These are phyloP conservation scores for Chlamydomonas schloesseri DNA, from an alignment of 139 green algal species.

Conservation along the genomic window DNA sequence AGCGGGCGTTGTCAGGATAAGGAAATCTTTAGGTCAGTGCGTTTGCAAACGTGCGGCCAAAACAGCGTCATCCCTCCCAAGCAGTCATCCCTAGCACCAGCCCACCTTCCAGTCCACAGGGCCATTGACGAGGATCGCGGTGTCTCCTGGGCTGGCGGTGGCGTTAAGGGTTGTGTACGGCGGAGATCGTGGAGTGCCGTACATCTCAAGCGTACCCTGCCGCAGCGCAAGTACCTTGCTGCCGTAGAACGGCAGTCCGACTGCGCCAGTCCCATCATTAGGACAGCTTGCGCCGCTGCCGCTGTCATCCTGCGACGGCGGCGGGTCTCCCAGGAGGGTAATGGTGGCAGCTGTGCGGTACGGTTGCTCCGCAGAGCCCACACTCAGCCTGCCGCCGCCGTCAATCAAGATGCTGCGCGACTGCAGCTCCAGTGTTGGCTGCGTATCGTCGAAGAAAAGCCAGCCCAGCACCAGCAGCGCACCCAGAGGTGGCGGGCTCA, in stretches of 20 bases:
- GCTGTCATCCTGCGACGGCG: not conserved
- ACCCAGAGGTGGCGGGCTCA: constrained; percentile 44
- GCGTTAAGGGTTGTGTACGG: constrained; percentile 51
- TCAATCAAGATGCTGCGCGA: not conserved
- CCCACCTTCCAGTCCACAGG: constrained; percentile 17
- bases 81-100: too few species aligned
- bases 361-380: constrained; percentile 14
- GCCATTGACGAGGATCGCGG: constrained; percentile 33
- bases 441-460: constrained; percentile 1
- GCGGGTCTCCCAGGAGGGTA: constrained; percentile 51
- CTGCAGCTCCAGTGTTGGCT: not conserved
- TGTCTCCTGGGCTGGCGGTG: constrained; percentile 35
- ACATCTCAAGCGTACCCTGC: constrained; percentile 52
- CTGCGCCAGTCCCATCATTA: too few species aligned
- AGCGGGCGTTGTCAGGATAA: too few species aligned
- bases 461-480: not conserved
- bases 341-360: constrained; percentile 51
- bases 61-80: not conserved
- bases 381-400: constrained; percentile 32
- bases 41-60: not conserved
- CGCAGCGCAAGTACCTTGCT: constrained; percentile 66
- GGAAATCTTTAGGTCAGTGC: not conserved
- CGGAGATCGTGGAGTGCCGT: constrained; percentile 54
- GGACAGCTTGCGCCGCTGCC: not conserved
- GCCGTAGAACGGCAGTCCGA: constrained; percentile 63